Evolutionary conservation across 129 eudicot genomes (phyloP).

Genomic region (Artemisia annua): DNA sequence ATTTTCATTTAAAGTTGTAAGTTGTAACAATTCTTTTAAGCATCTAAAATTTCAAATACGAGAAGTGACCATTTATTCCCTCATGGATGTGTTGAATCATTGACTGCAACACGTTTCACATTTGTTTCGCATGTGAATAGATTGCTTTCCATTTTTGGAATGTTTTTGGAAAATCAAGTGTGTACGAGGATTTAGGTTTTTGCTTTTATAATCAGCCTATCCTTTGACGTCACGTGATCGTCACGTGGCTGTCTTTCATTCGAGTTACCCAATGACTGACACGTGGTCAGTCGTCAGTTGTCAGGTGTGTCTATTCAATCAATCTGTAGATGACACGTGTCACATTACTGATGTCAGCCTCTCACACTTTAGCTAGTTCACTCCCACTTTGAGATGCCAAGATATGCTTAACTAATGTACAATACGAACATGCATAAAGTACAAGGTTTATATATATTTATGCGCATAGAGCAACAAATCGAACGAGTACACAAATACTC

Average conservation of each 20-base stretch:
- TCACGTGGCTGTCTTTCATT: constrained; percentile 32
- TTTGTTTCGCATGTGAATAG: constrained; percentile 17
- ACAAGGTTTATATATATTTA: no score
- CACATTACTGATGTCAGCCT: constrained; percentile 9
- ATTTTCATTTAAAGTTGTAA: no score
- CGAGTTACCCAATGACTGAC: constrained; percentile 24
- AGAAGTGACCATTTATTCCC: constrained; percentile 26
- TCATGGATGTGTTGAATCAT: neutral
- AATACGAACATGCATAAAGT: neutral
- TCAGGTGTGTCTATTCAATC: constrained; percentile 27
- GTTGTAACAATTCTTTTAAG: neutral
- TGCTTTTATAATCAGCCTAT: constrained; percentile 11
- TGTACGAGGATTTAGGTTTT: constrained; percentile 31
- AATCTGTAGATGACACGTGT: constrained; percentile 19
- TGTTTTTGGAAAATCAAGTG: constrained; percentile 13
- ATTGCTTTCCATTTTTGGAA: constrained; percentile 17
- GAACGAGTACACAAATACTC: no score
- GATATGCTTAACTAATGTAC: constrained; percentile 8
- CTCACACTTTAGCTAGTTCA: constrained; percentile 16
- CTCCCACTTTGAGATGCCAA: constrained; percentile 24
- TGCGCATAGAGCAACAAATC: no score
- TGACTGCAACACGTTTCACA: constrained; percentile 16
- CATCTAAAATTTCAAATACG: neutral
- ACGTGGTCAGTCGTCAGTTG: constrained; percentile 22
- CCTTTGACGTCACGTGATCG: constrained; percentile 29